Conservation (phyloP, 2,329 filamentous ascomycete species). For the Colletotrichum lentis region DNA sequence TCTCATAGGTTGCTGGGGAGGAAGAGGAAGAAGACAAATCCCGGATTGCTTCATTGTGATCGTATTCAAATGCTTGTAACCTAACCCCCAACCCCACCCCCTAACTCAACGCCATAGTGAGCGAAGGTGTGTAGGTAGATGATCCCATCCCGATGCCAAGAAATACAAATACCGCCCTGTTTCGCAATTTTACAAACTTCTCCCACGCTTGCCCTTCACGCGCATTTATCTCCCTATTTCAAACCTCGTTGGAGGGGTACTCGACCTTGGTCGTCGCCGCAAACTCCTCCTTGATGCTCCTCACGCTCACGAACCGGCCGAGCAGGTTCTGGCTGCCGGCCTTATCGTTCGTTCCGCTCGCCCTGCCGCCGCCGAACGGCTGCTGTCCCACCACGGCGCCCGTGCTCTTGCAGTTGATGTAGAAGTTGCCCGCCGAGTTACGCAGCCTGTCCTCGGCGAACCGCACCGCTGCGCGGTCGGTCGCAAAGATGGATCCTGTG, state of each 20-base stretch:
- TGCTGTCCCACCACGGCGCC: constrained; percentile 78
- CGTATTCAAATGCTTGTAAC: constrained; percentile 7
- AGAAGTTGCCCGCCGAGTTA: constrained; percentile 83
- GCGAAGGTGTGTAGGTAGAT: background rate
- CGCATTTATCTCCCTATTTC: constrained; percentile 28
- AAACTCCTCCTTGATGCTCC: constrained; percentile 81
- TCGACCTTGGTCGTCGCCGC: constrained; percentile 66
- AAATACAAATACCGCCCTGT: constrained; percentile 1
- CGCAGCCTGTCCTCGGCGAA: constrained; percentile 75
- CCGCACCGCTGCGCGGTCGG: constrained; percentile 71
- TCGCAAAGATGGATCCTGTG: constrained; percentile 79
- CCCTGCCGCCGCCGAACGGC: constrained; percentile 73
- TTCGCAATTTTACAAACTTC: background rate
- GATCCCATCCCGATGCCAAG: constrained; percentile 12
- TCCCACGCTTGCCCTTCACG: background rate
- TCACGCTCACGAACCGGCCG: constrained; percentile 71
- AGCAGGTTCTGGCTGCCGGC: constrained; percentile 71
- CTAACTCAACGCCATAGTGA: background rate
- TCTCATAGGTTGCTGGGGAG: background rate
- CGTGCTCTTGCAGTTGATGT: constrained; percentile 85
- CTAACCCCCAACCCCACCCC: too few species aligned
- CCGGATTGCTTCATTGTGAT: constrained; percentile 9
- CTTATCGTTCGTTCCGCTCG: constrained; percentile 78
- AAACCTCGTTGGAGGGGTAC: constrained; percentile 77
- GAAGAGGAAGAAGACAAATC: background rate